These are phyloP conservation scores for Schizosaccharomyces cryophilus DNA, from an alignment of 805 yeast genomes.

Conservation along the genomic window DNA sequence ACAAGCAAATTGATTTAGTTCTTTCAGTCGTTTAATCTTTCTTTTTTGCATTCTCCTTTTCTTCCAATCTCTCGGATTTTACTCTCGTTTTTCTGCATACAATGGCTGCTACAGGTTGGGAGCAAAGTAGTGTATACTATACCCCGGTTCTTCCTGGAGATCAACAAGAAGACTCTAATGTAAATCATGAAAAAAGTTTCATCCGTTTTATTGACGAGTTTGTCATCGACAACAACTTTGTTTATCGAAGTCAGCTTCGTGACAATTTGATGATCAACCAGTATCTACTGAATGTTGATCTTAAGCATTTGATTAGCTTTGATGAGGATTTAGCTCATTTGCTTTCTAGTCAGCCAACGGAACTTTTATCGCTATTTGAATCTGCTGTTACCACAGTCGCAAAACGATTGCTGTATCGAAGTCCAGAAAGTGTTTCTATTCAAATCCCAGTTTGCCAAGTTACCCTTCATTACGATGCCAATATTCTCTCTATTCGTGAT, in stretches of 20 bases:
- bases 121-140: not conserved
- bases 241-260: constrained; percentile 66
- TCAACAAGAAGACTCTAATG: constrained; percentile 25
- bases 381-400: constrained; percentile 9
- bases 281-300: constrained; percentile 46
- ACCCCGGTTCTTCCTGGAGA: constrained; percentile 80
- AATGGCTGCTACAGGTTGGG: constrained; percentile 3
- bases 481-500: constrained; percentile 49
- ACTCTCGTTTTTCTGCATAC: not conserved
- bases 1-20: no score
- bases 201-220: constrained; percentile 64
- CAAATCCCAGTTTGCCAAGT: constrained; percentile 63
- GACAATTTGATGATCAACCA: constrained; percentile 61
- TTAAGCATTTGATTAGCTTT: constrained; percentile 66
- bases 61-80: not conserved
- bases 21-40: no score
- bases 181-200: constrained; percentile 22
- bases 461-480: constrained; percentile 47
- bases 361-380: constrained; percentile 42
- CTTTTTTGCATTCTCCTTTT: not conserved
- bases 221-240: constrained; percentile 54
- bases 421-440: constrained; percentile 24
- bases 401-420: not conserved
- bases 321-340: constrained; percentile 74
- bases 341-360: constrained; percentile 53